Conservation (phyloP, 1,139 yeast species). For the Taphrina deformans region DNA sequence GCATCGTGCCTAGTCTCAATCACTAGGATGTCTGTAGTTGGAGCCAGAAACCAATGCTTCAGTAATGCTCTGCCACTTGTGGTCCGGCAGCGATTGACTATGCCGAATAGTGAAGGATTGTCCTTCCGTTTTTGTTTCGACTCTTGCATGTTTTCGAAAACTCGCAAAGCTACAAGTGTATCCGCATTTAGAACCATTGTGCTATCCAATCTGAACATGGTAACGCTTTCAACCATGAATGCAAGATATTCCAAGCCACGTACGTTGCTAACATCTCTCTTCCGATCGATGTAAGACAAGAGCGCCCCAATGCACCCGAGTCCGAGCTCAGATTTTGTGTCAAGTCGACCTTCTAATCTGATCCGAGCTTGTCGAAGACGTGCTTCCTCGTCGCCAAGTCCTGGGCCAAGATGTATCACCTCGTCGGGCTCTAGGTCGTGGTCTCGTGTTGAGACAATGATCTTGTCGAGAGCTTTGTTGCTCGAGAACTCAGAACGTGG, state of each 20-base stretch:
- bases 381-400: not conserved
- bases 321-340: slow-evolving; percentile 2
- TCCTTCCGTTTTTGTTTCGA: slow-evolving; percentile 30
- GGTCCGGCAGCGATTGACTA: slow-evolving; percentile 43
- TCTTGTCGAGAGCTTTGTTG: not conserved
- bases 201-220: slow-evolving; percentile 27
- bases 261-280: slow-evolving; percentile 27
- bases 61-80: slow-evolving; percentile 45
- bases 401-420: not conserved
- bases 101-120: slow-evolving; percentile 40
- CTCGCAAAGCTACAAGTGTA: slow-evolving; percentile 45
- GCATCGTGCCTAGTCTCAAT: slow-evolving; percentile 45
- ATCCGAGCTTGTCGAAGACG: slow-evolving; percentile 5
- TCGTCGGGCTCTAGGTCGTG: not conserved
- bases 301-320: slow-evolving; percentile 38
- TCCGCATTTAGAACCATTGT: slow-evolving; percentile 47
- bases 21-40: slow-evolving; percentile 42
- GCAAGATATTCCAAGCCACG: slow-evolving; percentile 18
- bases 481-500: slow-evolving; percentile 37
- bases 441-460: not conserved
- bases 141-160: slow-evolving; percentile 41
- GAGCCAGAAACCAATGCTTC: slow-evolving; percentile 47
- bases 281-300: slow-evolving; percentile 33
- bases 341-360: not conserved
- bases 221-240: slow-evolving; percentile 25